Percentiles rank a stretch among this genome's conserved stretches.
Evolutionary conservation across 441 rosid species (phyloP).

Genomic region (Aleurites moluccanus): DNA sequence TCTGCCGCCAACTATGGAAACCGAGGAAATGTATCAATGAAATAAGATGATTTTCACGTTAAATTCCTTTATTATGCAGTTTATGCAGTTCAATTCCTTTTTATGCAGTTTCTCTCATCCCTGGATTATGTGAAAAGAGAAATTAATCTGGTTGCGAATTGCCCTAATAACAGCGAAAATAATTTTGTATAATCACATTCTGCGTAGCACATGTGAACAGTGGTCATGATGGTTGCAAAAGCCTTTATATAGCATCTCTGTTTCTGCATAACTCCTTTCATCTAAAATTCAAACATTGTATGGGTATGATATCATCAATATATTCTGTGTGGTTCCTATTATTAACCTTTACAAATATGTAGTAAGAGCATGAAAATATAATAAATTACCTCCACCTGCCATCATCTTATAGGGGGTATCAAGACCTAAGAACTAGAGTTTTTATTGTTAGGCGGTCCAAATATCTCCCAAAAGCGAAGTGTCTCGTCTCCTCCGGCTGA

Average conservation of each 20-base stretch:
- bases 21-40: not conserved
- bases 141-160: too few species aligned
- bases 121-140: not conserved
- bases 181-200: too few species aligned
- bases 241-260: too few species aligned
- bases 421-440: conserved; percentile 33
- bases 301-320: not conserved
- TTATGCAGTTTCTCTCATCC: not conserved
- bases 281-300: not conserved
- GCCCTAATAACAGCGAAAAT: too few species aligned
- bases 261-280: not conserved
- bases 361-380: not conserved
- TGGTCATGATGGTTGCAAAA: too few species aligned
- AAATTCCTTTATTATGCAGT: not conserved
- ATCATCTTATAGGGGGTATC: conserved; percentile 40
- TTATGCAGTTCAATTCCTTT: too few species aligned
- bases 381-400: conserved; percentile 2
- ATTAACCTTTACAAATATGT: not conserved
- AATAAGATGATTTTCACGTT: not conserved
- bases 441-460: conserved; percentile 40
- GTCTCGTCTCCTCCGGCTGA: conserved; percentile 54
- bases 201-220: too few species aligned
- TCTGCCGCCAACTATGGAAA: too few species aligned
- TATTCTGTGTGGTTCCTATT: not conserved
- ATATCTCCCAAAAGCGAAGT: conserved; percentile 51